Base-by-base conservation (phyloP, 768 basidiomycete species). In the Glaciozyma martinii region DNA sequence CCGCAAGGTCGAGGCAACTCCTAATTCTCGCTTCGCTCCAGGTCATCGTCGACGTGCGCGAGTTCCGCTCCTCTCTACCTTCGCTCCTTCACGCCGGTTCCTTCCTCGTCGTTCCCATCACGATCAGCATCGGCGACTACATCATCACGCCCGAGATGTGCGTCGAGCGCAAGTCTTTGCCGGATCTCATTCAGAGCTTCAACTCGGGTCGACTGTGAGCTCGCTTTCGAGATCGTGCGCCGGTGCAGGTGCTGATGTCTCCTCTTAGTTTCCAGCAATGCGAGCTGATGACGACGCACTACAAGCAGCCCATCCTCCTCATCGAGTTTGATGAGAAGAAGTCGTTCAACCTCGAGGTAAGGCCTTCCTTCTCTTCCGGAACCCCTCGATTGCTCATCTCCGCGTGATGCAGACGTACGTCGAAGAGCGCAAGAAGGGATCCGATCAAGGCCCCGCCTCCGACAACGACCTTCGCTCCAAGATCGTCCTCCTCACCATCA, bases 321-420 rank as follows among this genome's bases (percentile, higher is more conserved):
- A 95, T 98, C 71, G 93, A 99, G 75, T 98, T 98, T 67, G 94
- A 98, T 74, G 91, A 98, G 78, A 88, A 95, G 76, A 97, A 94
- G 72, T 85, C 90, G 0, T 95, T 97, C 76, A 87, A 88, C 0
- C 81, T 98, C 16, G 88, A 92, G 77, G 92, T 89, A 65, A 60
- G 80, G 74, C 19, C 25, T 21, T 25, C 1, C 25, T 25, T 7
- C 1, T 8, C 44, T 33, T 29, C 32, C 37, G 18, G 18, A 40
- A 47, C 13, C 4, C 0, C n/a, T 27, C 57, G 42, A n/a, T 23
- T 5, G 15, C 54, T 15, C 8, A 47, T 23, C 9, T 19, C 10
- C 2, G 16, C 15, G 5, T 21, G 53, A 0, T 16, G 19, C 61
- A 71, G 61, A 46, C 43, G 19, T 61, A 49, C 66, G 70, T 42